Conservation (phyloP, 345 rosid genomes). For the Mangifera indica region DNA sequence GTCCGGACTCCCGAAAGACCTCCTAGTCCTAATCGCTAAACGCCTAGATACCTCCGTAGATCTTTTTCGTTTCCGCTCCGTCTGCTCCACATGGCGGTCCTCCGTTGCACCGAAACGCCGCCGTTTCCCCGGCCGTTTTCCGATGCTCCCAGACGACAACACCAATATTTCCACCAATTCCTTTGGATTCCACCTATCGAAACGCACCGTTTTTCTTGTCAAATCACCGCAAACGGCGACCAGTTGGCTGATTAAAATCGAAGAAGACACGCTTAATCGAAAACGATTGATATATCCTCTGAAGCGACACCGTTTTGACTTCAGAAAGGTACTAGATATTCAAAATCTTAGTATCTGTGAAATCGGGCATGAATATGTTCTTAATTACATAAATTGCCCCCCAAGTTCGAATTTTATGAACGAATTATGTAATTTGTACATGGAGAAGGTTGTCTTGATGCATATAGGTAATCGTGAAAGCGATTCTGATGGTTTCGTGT, state of each 20-base stretch:
- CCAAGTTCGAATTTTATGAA: constrained; percentile 35
- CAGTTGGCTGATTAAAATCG: constrained; percentile 68
- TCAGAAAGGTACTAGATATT: constrained; percentile 9
- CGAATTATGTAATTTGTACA: too few species aligned
- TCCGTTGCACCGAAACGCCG: constrained; percentile 38
- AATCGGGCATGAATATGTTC: constrained; percentile 16
- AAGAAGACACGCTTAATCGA: constrained; percentile 38
- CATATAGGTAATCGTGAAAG: constrained; percentile 30
- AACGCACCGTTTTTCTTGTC: constrained; percentile 59
- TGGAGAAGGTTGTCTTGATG: constrained; percentile 60
- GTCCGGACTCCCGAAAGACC: constrained; percentile 68
- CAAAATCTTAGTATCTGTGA: constrained; percentile 2
- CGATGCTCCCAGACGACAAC: constrained; percentile 52
- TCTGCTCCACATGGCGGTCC: constrained; percentile 80
- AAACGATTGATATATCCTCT: constrained; percentile 65
- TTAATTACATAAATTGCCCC: constrained; percentile 17
- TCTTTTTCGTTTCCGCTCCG: constrained; percentile 68
- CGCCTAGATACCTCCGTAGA: constrained; percentile 54
- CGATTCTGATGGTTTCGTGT: constrained; percentile 35
- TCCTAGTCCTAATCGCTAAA: constrained; percentile 50
- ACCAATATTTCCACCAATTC: constrained; percentile 25
- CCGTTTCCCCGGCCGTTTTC: constrained; percentile 44
- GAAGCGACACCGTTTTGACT: constrained; percentile 33
- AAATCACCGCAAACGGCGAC: constrained; percentile 28
- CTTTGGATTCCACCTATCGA: constrained; percentile 65